phyloP scores from a whole-genome alignment of 345 rosid genomes.

The Cochlearia excelsa region DNA sequence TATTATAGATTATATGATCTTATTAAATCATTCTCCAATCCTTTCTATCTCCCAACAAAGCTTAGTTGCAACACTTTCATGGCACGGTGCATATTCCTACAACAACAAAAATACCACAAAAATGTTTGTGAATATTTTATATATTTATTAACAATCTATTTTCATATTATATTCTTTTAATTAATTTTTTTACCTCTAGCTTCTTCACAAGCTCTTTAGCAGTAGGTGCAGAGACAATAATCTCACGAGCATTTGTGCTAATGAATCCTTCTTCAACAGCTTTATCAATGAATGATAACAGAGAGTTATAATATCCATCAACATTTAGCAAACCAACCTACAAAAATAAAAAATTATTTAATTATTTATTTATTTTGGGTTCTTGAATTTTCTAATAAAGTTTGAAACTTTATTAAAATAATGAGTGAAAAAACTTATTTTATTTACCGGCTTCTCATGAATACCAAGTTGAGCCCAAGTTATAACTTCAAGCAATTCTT shows the following conservation, averaged over 20 bases:
- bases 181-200: constrained; percentile 60
- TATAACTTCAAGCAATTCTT: constrained; percentile 95
- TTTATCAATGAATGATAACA: constrained; percentile 91
- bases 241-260: constrained; percentile 78
- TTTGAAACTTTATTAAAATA: neutral
- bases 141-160: neutral
- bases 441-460: constrained; percentile 84
- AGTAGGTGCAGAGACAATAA: constrained; percentile 86
- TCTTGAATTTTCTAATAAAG: neutral
- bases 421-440: too few relatives aligned
- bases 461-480: constrained; percentile 99
- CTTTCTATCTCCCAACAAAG: constrained; percentile 90
- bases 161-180: neutral
- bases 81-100: constrained; percentile 89
- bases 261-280: constrained; percentile 98
- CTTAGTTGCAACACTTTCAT: constrained; percentile 72
- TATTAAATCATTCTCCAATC: constrained; percentile 37
- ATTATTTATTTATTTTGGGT: constrained; percentile 1
- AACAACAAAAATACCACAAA: neutral
- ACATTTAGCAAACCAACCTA: constrained; percentile 98
- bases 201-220: constrained; percentile 76
- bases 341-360: constrained; percentile 10
- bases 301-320: constrained; percentile 97
- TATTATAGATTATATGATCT: constrained; percentile 22
- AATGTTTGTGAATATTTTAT: constrained; percentile 8